A percentile compares a stretch with the other conserved stretches of the same genome.
Conservation (phyloP, 1,284 basidiomycete species). For the Ustilago hordei region DNA sequence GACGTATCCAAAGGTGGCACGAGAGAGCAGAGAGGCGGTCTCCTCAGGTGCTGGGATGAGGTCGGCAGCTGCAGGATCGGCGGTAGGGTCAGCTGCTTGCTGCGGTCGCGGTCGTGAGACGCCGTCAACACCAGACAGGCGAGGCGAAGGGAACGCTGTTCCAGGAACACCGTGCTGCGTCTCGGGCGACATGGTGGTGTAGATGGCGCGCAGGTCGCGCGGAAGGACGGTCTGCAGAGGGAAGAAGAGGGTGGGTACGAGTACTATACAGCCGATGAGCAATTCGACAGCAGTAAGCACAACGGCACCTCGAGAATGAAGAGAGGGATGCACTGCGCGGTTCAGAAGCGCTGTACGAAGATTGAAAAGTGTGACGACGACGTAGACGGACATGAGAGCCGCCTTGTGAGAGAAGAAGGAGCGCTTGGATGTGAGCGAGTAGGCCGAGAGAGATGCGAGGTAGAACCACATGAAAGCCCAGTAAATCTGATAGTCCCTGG, state of each 20-base stretch:
- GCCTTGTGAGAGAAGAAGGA: conserved; percentile 64
- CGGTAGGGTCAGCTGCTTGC: not conserved
- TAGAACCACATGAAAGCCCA: conserved; percentile 60
- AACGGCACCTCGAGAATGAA: conserved; percentile 28
- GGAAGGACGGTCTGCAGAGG: conserved; percentile 57
- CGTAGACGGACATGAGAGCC: conserved; percentile 47
- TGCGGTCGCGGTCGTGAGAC: conserved; percentile 10
- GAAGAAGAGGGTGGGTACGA: conserved; percentile 56
- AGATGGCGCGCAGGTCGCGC: conserved; percentile 57
- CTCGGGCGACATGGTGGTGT: conserved; percentile 62
- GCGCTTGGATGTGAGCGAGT: conserved; percentile 42
- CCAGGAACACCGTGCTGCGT: conserved; percentile 53
- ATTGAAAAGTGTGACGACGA: conserved; percentile 57
- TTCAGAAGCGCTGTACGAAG: conserved; percentile 57
- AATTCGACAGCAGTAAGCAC: conserved; percentile 47
- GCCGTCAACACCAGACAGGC: conserved; percentile 19
- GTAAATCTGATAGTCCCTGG: conserved; percentile 29
- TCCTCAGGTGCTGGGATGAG: conserved; percentile 63
- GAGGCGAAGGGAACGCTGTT: conserved; percentile 65
- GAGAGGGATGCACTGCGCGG: conserved; percentile 21
- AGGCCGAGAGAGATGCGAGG: conserved; percentile 49
- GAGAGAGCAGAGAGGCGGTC: conserved; percentile 61
- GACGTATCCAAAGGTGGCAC: conserved; percentile 62
- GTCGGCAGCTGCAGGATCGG: conserved; percentile 22
- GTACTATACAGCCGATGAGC: conserved; percentile 33